These are phyloP conservation scores for Penicillium polonicum DNA, from an alignment of 2,329 filamentous ascomycete genomes.

Conservation along the genomic window DNA sequence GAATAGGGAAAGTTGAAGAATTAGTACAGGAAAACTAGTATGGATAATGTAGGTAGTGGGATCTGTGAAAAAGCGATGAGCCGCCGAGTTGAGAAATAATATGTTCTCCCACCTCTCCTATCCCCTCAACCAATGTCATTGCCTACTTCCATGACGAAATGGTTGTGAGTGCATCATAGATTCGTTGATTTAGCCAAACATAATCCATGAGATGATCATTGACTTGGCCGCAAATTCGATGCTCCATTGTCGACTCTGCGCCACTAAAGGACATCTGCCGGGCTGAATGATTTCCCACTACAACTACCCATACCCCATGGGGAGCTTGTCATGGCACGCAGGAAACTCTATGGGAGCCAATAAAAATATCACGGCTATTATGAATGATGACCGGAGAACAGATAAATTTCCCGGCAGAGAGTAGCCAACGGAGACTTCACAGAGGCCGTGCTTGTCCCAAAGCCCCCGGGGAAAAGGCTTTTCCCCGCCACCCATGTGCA, in stretches of 20 bases:
- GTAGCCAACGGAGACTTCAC: neutral
- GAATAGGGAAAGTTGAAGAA: too few relatives aligned
- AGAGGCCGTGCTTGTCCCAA: neutral
- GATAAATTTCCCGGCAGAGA: neutral
- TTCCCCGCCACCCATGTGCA: slow-evolving; percentile 21
- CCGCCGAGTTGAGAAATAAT: slow-evolving; percentile 21
- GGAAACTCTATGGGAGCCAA: neutral
- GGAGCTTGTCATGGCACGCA: neutral
- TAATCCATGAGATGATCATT: neutral
- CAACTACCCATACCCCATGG: slow-evolving; percentile 4
- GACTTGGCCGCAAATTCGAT: neutral
- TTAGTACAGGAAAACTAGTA: too few relatives aligned
- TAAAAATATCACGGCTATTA: neutral
- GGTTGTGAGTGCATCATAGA: neutral
- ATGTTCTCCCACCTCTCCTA: slow-evolving; percentile 4
- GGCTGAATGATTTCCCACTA: slow-evolving; percentile 18
- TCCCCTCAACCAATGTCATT: neutral
- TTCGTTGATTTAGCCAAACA: neutral
- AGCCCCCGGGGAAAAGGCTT: slow-evolving; percentile 25
- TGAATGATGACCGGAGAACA: neutral
- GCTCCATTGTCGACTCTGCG: neutral
- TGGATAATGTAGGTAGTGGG: neutral
- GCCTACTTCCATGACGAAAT: neutral
- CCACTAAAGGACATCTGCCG: neutral
- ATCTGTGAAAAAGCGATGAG: slow-evolving; percentile 14